Base-by-base conservation (phyloP, 495 filamentous ascomycete species). In the Ramalina intermedia region DNA sequence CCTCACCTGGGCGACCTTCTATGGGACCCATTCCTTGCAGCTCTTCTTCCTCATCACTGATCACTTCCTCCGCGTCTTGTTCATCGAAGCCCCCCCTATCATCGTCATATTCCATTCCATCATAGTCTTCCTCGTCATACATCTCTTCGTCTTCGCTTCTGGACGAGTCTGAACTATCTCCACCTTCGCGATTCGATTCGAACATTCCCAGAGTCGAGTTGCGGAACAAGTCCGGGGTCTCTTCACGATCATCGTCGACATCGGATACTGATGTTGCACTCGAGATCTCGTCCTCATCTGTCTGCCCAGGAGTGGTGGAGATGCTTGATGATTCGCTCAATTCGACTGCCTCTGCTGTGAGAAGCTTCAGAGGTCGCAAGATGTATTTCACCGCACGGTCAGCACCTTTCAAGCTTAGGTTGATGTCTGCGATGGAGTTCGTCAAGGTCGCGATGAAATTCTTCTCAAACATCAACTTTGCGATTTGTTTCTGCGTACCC, bases 401-500 rank as follows among this genome's bases (percentile, higher is more conserved):
- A 17, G 91, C 87, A 29, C 82, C 80, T 3, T 91, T 91, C 65
- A 89, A 94, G 53, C 93, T 94, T 46, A 96, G 75, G 58, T 99
- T 91, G 48, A 99, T 82, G 55, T 99, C 91, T 12, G 91, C 87
- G 55, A 96, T 84, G 8, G 93, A 94, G n/a, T 77, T 72, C 4
- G 90, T 95, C 37, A 99, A 66, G 5, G 87, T 78, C 21, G 80
- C 69, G 46, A 96, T 86, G 63, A 91, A 96, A 47, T 90, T 85
- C 61, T 95, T 96, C 64, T 96, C 93, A 54, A 94, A 95, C 91
- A 99, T 99, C 37, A 95, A 77, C 57, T 84, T 87, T 16, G 82
- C 84, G 51, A 99, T 74, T 53, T 90, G 84, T 57, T 80, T 77
- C 37, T 84, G 77, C 4, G 80, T 75, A 9, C 68, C 54, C 17